These are phyloP conservation scores for Clavispora asparagi DNA, from an alignment of 805 yeast genomes.

Conservation along the genomic window DNA sequence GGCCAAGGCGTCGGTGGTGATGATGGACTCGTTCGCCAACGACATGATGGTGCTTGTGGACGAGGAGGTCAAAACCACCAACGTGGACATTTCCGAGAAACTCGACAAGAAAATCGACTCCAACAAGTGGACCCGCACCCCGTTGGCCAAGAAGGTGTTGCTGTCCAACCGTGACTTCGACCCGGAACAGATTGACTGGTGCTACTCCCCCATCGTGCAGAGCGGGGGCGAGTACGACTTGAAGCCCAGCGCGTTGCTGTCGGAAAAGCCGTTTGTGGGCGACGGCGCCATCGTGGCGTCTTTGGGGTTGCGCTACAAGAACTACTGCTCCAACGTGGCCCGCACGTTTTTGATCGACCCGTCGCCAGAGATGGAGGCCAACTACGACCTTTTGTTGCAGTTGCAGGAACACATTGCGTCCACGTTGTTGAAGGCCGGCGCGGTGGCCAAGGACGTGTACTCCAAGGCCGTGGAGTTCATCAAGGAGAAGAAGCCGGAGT, in stretches of 20 bases:
- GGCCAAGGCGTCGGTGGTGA: constrained; percentile 66
- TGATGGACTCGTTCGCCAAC: constrained; percentile 79
- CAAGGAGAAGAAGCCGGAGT: constrained; percentile 55
- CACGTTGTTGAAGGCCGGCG: constrained; percentile 58
- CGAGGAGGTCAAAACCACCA: constrained; percentile 74
- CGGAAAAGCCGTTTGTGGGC: constrained; percentile 56
- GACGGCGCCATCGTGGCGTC: constrained; percentile 77
- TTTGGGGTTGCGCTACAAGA: constrained; percentile 80
- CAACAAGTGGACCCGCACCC: constrained; percentile 57
- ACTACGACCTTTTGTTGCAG: constrained; percentile 69
- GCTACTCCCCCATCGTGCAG: constrained; percentile 85
- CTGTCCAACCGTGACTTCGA: constrained; percentile 56
- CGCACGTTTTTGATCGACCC: constrained; percentile 91
- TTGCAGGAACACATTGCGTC: constrained; percentile 63
- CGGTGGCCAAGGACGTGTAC: constrained; percentile 62
- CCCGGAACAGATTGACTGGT: constrained; percentile 79
- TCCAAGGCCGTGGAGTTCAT: constrained; percentile 56
- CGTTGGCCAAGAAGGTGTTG: constrained; percentile 51
- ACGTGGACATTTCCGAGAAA: constrained; percentile 65
- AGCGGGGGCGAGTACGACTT: constrained; percentile 83
- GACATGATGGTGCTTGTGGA: constrained; percentile 86
- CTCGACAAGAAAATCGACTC: constrained; percentile 75
- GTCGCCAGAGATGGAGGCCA: constrained; percentile 66
- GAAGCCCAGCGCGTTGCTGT: constrained; percentile 76
- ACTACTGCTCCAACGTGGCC: constrained; percentile 82